phyloP scores from a whole-genome alignment of 2,329 filamentous ascomycete genomes.

The Lachnellula hyalina region DNA sequence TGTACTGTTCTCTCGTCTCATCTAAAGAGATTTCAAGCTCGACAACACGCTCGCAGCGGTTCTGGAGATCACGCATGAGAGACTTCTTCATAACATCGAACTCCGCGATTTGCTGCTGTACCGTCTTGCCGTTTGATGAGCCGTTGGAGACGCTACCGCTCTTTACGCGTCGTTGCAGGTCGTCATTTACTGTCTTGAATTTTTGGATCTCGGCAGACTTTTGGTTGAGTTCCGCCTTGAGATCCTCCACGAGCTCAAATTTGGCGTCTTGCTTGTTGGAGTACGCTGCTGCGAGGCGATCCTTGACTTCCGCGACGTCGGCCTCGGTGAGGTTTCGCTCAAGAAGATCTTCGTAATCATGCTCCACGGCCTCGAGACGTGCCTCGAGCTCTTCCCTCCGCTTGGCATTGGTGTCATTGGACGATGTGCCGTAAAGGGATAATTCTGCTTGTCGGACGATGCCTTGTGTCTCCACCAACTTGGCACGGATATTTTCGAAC shows the following conservation, averaged over 20 bases:
- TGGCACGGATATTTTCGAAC: slow-evolving; percentile 68
- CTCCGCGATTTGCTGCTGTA: slow-evolving; percentile 96
- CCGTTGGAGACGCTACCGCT: slow-evolving; percentile 57
- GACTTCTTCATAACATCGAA: slow-evolving; percentile 99
- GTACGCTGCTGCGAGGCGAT: slow-evolving; percentile 71
- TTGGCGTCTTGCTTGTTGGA: slow-evolving; percentile 69
- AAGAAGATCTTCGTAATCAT: slow-evolving; percentile 78
- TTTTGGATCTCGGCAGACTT: slow-evolving; percentile 78
- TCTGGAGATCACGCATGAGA: slow-evolving; percentile 96
- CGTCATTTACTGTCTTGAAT: slow-evolving; percentile 74
- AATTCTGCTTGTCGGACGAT: slow-evolving; percentile 90
- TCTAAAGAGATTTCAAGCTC: slow-evolving; percentile 97
- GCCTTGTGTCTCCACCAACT: slow-evolving; percentile 82
- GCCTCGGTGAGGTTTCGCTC: slow-evolving; percentile 70
- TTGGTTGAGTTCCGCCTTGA: slow-evolving; percentile 69
- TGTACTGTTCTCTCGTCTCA: slow-evolving; percentile 97
- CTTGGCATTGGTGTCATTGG: slow-evolving; percentile 60
- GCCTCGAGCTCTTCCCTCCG: slow-evolving; percentile 72
- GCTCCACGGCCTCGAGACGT: slow-evolving; percentile 67
- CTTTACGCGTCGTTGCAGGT: slow-evolving; percentile 70
- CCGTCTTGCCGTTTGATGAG: slow-evolving; percentile 72
- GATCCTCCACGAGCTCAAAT: slow-evolving; percentile 66
- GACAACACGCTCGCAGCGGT: slow-evolving; percentile 95
- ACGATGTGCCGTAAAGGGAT: slow-evolving; percentile 65
- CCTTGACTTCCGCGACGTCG: slow-evolving; percentile 81